Evolutionary conservation across 768 basidiomycete species (phyloP).

Genomic region (Nidularia pulvinata): DNA sequence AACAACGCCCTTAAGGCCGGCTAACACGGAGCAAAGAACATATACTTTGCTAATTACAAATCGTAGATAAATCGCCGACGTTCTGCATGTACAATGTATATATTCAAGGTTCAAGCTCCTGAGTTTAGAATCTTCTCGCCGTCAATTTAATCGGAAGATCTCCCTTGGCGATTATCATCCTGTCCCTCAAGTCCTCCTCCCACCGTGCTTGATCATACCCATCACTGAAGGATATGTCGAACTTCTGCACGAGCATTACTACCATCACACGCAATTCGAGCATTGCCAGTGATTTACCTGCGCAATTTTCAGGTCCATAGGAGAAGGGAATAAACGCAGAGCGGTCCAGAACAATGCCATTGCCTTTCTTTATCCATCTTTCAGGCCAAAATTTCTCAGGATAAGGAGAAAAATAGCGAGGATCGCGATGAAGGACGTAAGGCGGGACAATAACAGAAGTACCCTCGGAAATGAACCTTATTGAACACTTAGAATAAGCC

Average conservation of each 20-base stretch:
- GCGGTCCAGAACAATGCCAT: not conserved
- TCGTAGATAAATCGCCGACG: too few species aligned
- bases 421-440: slow-evolving; percentile 40
- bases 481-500: not conserved
- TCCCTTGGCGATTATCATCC: slow-evolving; percentile 6
- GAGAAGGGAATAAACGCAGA: not conserved
- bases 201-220: slow-evolving; percentile 5
- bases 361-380: not conserved
- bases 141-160: slow-evolving; percentile 1
- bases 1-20: too few species aligned
- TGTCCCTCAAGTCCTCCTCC: slow-evolving; percentile 7
- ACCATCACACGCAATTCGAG: slow-evolving; percentile 1
- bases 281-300: not conserved
- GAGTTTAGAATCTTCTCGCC: not conserved
- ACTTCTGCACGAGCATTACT: slow-evolving; percentile 2
- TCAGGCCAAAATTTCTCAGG: slow-evolving; percentile 26
- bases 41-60: too few species aligned
- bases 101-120: too few species aligned
- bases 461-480: slow-evolving; percentile 39
- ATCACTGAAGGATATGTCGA: slow-evolving; percentile 8
- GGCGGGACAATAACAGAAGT: slow-evolving; percentile 36
- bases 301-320: not conserved
- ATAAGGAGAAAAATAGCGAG: slow-evolving; percentile 38
- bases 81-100: too few species aligned
- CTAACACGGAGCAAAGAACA: too few species aligned